Base-by-base conservation (phyloP, 495 filamentous ascomycete genomes). In the Penicillium malachiteum region DNA sequence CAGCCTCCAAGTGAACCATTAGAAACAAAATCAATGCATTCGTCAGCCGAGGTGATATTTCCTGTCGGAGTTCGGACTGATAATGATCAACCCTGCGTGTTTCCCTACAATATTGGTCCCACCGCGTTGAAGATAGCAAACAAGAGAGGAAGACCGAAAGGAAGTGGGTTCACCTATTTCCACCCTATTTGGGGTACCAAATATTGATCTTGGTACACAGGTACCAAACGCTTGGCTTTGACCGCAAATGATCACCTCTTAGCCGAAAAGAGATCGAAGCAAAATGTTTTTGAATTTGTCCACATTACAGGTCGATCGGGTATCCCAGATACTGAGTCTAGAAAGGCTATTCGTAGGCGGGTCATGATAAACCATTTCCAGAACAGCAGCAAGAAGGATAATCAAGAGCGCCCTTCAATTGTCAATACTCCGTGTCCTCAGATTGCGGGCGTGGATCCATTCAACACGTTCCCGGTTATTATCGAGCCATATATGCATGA, bases 71-170 rank as follows among this genome's bases (percentile, higher is more conserved):
- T 37, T 37, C 42, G 6, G 37, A 14, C 10, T n/a, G 13, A 46
- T 18, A 8, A 43, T 13, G 5, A 39, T 9, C 31, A 21, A 13
- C 17, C 41, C 12, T 45, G 51, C 32, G 18, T 54, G 8, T 54
- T 54, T 32, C 32, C 13, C 11, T 54, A 45, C 17, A 42, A 38
- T 8, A 14, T 11, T n/a, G 51, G 51, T 32, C 51, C 32, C 6
- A 46, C 37, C 14, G 32, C 40, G 14, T 44, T 21, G 30, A 46
- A 46, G 33, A 16, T 31, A 3, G n/a, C 51, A 2, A 54, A 34
- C 17, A 54, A 46, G 8, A 47, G 51, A 21, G 51, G 51, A 26
- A 33, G 51, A 16, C 51, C 51, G 26, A 45, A 46, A 54, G 18
- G 51, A n/a, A 41, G 48, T 50, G 40, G 4, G 48, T 41, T 4